A percentile compares a stretch with the other conserved stretches of the same genome.
phyloP scores from a whole-genome alignment of 2,329 filamentous ascomycete species.

The Sphaerulina musiva region DNA sequence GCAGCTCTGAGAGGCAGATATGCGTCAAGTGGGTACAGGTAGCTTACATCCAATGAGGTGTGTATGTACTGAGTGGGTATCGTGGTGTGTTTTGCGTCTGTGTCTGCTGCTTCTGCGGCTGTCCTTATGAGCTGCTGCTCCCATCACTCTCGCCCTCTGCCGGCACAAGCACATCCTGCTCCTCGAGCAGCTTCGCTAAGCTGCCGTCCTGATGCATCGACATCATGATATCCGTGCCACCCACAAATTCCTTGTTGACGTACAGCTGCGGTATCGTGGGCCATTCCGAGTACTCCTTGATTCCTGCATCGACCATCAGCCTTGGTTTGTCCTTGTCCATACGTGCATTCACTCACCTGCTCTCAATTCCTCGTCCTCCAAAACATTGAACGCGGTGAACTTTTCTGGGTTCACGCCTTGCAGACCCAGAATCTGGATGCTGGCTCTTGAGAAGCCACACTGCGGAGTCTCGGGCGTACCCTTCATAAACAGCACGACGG shows the following conservation, averaged over 20 bases:
- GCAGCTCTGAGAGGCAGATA: no score
- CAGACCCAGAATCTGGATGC: conserved; percentile 87
- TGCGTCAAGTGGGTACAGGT: neutral
- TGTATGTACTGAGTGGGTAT: conserved; percentile 10
- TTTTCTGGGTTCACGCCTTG: conserved; percentile 93
- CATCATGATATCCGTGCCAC: conserved; percentile 94
- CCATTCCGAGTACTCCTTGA: conserved; percentile 99
- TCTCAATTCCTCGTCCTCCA: conserved; percentile 83
- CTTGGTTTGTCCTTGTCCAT: neutral
- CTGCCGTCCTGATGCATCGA: conserved; percentile 97
- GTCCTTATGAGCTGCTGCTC: conserved; percentile 13
- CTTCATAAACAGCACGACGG: conserved; percentile 99
- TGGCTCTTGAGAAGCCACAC: conserved; percentile 92
- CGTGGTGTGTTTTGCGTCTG: neutral
- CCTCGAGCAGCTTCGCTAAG: conserved; percentile 81
- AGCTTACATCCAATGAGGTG: neutral
- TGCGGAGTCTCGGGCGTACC: conserved; percentile 92
- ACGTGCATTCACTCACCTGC: conserved; percentile 49
- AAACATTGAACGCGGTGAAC: conserved; percentile 96
- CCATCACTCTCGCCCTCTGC: conserved; percentile 47
- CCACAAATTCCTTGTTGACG: conserved; percentile 89
- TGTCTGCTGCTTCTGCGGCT: conserved; percentile 9
- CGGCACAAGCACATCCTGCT: conserved; percentile 76
- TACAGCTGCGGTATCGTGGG: conserved; percentile 97
- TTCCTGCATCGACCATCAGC: conserved; percentile 52